Evolutionary conservation across 192 early-diverging fungal species (phyloP).

Genomic region (Backusella psychrophila): DNA sequence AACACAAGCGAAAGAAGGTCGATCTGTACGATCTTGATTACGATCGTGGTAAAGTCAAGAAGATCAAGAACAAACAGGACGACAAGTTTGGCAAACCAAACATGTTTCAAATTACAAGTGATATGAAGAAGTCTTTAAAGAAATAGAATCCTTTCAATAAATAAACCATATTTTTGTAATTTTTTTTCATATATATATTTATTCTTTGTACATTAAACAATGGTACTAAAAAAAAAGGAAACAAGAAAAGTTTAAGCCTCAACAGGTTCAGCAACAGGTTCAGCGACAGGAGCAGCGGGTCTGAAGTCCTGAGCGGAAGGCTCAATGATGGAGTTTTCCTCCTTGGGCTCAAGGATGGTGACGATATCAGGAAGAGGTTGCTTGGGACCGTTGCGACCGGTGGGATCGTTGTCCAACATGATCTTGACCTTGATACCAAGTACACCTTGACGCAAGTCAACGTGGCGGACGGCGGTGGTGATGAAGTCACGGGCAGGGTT

Average conservation of each 20-base stretch:
- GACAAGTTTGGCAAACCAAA: slow-evolving; percentile 40
- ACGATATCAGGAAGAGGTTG: slow-evolving; percentile 94
- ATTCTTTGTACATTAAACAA: too few species aligned
- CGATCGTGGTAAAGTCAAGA: slow-evolving; percentile 72
- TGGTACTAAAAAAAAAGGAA: neutral
- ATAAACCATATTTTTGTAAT: neutral
- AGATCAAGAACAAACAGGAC: slow-evolving; percentile 61
- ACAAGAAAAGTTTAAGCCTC: slow-evolving; percentile 12
- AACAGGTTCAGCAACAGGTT: slow-evolving; percentile 21
- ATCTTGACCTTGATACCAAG: slow-evolving; percentile 99
- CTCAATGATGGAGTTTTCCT: slow-evolving; percentile 68
- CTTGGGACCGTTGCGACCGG: slow-evolving; percentile 92
- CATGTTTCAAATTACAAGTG: slow-evolving; percentile 44
- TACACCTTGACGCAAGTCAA: slow-evolving; percentile 97
- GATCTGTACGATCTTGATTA: slow-evolving; percentile 67
- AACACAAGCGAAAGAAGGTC: slow-evolving; percentile 52
- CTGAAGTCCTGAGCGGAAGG: slow-evolving; percentile 66
- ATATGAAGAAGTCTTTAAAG: slow-evolving; percentile 21
- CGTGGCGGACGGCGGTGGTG: slow-evolving; percentile 89
- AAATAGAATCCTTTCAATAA: neutral
- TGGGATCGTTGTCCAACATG: slow-evolving; percentile 94
- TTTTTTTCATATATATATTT: neutral
- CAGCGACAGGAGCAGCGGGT: slow-evolving; percentile 28
- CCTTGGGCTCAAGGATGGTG: slow-evolving; percentile 92
- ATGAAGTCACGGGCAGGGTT: slow-evolving; percentile 77